Base-by-base conservation (phyloP, 305 asterid species). In the Solanum hybrid region DNA sequence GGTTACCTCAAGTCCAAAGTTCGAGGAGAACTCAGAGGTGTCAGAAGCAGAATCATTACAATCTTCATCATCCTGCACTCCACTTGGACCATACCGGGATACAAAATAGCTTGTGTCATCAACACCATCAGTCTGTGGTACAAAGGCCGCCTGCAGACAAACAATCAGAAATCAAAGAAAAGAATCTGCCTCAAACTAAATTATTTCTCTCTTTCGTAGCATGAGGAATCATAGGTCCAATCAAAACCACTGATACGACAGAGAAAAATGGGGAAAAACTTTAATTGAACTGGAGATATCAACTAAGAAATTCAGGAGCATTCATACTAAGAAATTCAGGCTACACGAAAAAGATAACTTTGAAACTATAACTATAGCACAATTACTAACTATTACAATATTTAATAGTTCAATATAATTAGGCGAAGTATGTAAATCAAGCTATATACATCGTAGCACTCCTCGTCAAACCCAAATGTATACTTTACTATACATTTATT, bases 81-180 rank as follows among this genome's bases (percentile, higher is more conserved):
- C 96, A 90, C 84, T 87, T 87, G 95, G 93, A 86, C 92, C 91
- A 90, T 93, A 97, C 79, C 99, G 95, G 86, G 97, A 92, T 40
- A 97, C 95, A 91, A 97, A 96, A 91, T 96, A 97, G 90, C 99
- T 97, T 10, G 98, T 97, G 94, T 97, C 99, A 91, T 95, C 97
- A 87, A 92, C 86, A 42, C 96, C 91, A 90, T 97, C 99, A 85
- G 99, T 96, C 92, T 94, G 95, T 9, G 99, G 99, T 71, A 97
- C 96, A 93, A 97, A 97, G 92, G 94, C 97, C 88, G 99, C 99
- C 99, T 97, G 85, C 82, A 89, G 89, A 92, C 90, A 91, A 88
- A 87, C 73, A 88, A 88, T 56, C 16, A 87, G 72, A 38, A 73
- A 85, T 20, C 29, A 60, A 56, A 31, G 88, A 32, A 34, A 85